Base-by-base conservation (phyloP, 768 basidiomycete species). In the Agrocybe praecox region DNA sequence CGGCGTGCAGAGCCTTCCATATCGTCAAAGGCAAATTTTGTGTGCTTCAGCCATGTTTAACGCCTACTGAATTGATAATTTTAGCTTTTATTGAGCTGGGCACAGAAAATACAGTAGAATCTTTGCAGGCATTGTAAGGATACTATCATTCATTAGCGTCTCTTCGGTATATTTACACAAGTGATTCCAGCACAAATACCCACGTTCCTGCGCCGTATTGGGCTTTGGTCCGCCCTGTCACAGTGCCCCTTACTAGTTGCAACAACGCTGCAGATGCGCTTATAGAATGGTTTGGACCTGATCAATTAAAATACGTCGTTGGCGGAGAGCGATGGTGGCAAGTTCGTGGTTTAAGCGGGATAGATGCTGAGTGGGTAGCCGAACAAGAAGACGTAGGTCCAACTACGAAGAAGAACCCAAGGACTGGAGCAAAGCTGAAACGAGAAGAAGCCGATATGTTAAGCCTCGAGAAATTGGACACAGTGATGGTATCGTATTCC, bases 321-420 rank as follows among this genome's bases (percentile, higher is more conserved):
- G 92, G 92, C 23, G 92, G 90, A 2, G 83, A 84, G 55, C 77
- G 85, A 54, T 94, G 90, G 92, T 92, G 90, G 92, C 90, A 92
- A 70, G 85, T 91, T 29, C 79, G 89, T 40, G 87, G 87, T 7
- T 71, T 89, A 26, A 80, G 83, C 53, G 89, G 89, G 2, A 73
- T 90, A 1, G 88, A 90, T 57, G 83, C 74, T 2, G 84, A 86
- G 65, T 85, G 84, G 84, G 75, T 86, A 24, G 80, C 83, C 1
- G 78, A 84, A 62, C 78, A 78, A 59, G 74, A 80, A 34, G 79
- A 77, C 56, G 61, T 85, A 24, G 59, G 49, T 34, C 57, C 47
- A 8, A 59, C 66, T 18, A 58, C 62, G 1, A 60, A 61, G 43
- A 59, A 8, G 57, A 66, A 19, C 45, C 47, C 33, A 68, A 72